Evolutionary conservation across 345 rosid species (phyloP).

Genomic region (Combretum micranthum): DNA sequence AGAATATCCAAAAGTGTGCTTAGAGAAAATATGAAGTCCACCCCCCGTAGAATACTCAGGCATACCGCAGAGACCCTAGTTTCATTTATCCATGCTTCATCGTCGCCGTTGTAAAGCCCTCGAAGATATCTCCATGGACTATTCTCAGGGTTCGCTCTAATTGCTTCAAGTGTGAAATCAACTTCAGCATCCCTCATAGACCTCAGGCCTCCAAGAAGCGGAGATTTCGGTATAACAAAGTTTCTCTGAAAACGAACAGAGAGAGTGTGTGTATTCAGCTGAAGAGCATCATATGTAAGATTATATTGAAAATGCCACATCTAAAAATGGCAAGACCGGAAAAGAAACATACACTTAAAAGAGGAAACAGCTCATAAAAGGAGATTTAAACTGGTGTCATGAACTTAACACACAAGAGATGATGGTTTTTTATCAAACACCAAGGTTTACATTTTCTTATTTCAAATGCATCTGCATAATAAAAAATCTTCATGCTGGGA

Average conservation of each 20-base stretch:
- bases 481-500: no score
- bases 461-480: no score
- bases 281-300: no score
- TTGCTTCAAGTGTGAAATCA: slow-evolving; percentile 52
- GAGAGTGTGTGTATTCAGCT: not conserved
- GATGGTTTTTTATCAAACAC: no score
- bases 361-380: no score
- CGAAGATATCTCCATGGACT: slow-evolving; percentile 87
- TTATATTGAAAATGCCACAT: no score
- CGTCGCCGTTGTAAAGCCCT: slow-evolving; percentile 65
- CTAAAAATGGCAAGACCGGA: no score
- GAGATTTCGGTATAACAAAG: slow-evolving; percentile 61
- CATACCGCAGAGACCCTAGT: slow-evolving; percentile 53
- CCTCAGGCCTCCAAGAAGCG: slow-evolving; percentile 54
- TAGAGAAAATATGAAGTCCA: slow-evolving; percentile 46
- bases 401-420: no score
- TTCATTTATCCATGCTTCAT: slow-evolving; percentile 43
- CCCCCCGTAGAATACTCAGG: slow-evolving; percentile 46
- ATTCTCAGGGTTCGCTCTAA: slow-evolving; percentile 49
- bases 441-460: no score
- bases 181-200: slow-evolving; percentile 79
- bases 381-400: no score
- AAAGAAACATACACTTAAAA: no score
- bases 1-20: slow-evolving; percentile 77
- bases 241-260: slow-evolving; percentile 48